phyloP scores from a whole-genome alignment of 2,329 filamentous ascomycete species.

The Cladosporium cucumerinum region DNA sequence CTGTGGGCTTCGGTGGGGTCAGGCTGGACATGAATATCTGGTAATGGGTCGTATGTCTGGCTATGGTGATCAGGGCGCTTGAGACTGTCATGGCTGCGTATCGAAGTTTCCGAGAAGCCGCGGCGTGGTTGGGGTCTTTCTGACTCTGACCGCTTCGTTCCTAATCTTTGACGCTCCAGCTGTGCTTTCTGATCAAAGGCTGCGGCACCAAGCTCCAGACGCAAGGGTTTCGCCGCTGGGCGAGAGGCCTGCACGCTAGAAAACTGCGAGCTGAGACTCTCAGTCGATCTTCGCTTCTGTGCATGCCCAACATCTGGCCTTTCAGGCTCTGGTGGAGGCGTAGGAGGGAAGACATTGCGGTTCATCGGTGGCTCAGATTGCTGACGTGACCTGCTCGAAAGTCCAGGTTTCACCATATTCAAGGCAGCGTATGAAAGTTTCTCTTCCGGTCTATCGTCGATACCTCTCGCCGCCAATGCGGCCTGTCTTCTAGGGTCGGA shows the following conservation, averaged over 20 bases:
- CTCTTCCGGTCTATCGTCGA: constrained; percentile 76
- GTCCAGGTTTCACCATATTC: constrained; percentile 83
- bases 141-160: constrained; percentile 39
- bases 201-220: constrained; percentile 48
- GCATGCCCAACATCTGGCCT: constrained; percentile 26
- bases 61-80: constrained; percentile 51
- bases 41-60: constrained; percentile 53
- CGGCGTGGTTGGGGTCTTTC: constrained; percentile 34
- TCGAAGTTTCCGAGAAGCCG: constrained; percentile 21
- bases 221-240: constrained; percentile 45
- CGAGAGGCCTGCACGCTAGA: constrained; percentile 37
- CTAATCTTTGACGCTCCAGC: constrained; percentile 42
- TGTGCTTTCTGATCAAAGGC: constrained; percentile 43
- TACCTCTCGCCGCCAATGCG: constrained; percentile 49
- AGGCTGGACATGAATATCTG: constrained; percentile 60
- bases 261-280: constrained; percentile 45
- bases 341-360: constrained; percentile 89
- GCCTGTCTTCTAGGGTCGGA: constrained; percentile 30
- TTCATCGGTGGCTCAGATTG: constrained; percentile 78
- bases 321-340: constrained; percentile 90
- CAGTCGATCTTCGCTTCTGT: constrained; percentile 35
- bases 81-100: constrained; percentile 21
- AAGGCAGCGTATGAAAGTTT: constrained; percentile 88
- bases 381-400: constrained; percentile 71
- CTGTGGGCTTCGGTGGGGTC: constrained; percentile 38